Evolutionary conservation across 2,329 filamentous ascomycete species (phyloP), one percentile per base, ranked within the genome.

Genomic region (Onygena corvina): DNA sequence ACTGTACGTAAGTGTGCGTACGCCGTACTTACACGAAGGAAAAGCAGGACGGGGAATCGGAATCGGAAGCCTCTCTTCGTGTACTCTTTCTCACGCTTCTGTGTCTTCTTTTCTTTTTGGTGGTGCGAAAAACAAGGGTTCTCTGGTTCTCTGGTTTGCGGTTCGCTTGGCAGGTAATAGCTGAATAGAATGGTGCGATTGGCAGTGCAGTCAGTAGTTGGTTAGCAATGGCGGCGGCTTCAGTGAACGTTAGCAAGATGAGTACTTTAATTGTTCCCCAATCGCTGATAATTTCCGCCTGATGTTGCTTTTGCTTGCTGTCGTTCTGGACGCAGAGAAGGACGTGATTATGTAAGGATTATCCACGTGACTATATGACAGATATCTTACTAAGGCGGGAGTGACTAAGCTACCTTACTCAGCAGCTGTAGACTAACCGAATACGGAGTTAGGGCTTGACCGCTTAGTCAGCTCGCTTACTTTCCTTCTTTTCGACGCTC

Each of bases 381-480:
- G 25, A 44, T 25, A 44, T 25, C n/a, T 46, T 12, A 31, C 29
- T 46, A 46, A 46, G 42, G 1, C 36, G 18, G n/a, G n/a, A 21
- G 25, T 31, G 42, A 31, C 29, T 31, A 46, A 46, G 16, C 6
- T 27, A 29, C 4, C 5, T 44, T 44, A 16, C 16, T 1, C 1
- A 11, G 27, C 18, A 12, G 16, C 48, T 9, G 4, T 9, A 40
- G 25, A 25, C 52, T 46, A 54, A 27, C 49, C 60, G n/a, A 11
- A 55, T 57, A 45, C 3, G 27, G 61, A 51, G 58, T 59, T 67
- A 69, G 66, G 66, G 67, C 63, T 68, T 67, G 64, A 38, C 11
- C 21, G 25, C n/a, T 36, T 35, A 49, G 9, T n/a, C 27, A 45
- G 38, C 54, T 56, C 54, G 54, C 54, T 56, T 54, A 56, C 48